These are phyloP conservation scores for Stephanodiscus triporus DNA, from an alignment of 108 stramenopile genomes.

Conservation along the genomic window DNA sequence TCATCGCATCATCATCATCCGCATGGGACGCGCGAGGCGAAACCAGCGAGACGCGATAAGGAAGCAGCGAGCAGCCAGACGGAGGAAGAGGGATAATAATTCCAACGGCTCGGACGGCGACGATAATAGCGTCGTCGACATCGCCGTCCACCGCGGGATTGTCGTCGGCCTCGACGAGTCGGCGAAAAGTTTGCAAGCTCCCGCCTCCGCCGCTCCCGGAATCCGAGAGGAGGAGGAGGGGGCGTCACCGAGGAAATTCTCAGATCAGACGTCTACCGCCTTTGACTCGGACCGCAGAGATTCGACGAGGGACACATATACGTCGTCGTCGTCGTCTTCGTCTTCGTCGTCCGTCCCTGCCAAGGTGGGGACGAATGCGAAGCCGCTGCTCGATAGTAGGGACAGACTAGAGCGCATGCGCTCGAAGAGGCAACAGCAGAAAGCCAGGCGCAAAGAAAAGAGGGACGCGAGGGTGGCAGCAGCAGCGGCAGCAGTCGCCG, in stretches of 20 bases:
- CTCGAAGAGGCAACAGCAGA: constrained; percentile 33
- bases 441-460: constrained; percentile 34
- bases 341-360: neutral
- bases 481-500: neutral
- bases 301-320: no score
- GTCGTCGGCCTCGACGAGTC: no score
- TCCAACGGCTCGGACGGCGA: neutral
- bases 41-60: constrained; percentile 38
- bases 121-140: neutral
- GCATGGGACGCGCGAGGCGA: constrained; percentile 41
- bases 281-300: no score
- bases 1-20: neutral
- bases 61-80: constrained; percentile 26
- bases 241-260: neutral
- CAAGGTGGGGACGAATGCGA: neutral
- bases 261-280: neutral
- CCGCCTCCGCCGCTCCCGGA: no score
- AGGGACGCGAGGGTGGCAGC: constrained; percentile 22
- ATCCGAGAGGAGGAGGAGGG: neutral
- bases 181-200: no score
- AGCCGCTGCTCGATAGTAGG: constrained; percentile 12
- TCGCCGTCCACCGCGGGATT: no score
- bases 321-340: neutral
- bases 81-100: constrained; percentile 15
- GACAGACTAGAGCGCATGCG: constrained; percentile 38